Base-by-base conservation (phyloP, 2,329 filamentous ascomycete genomes). In the Hypoxylon sp. region DNA sequence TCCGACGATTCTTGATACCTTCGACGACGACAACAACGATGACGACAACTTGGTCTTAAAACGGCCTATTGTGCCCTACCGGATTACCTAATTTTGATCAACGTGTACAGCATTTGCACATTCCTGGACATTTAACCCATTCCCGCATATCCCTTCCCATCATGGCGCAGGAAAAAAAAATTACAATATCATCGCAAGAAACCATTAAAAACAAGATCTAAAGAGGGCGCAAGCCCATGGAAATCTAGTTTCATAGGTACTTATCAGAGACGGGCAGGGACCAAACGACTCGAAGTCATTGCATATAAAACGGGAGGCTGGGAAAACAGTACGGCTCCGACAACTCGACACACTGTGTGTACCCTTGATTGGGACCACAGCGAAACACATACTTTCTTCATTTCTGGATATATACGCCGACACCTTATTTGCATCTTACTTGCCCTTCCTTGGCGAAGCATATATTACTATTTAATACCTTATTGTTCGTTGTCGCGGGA, bases 151-250 rank as follows among this genome's bases (percentile, higher is more conserved):
- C 25, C 10, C 37, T 63, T 33, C 53, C 30, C 69, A 69, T 64
- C 61, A 61, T 53, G 56, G 57, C 64, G 54, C 60, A 64, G 37
- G 58, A 57, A 64, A 58, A 58, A 42, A 13, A 59, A 37, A 20
- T 50, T 61, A 53, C 51, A 61, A 46, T 37, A 66, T 60, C 58
- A 71, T 74, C 61, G 66, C 65, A 63, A 72, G 64, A 66, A 67
- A 66, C 37, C 55, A 68, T 68, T 54, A 63, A 37, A 46, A 59
- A 66, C 54, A 72, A 76, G 73, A 74, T 73, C 58, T 71, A 63
- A 65, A 73, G 40, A 74, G 61, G 75, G 74, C 75, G 75, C 75
- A 58, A 77, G 75, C 75, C 75, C 40, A 57, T 56, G 63, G 58
- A 65, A 65, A 59, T 61, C 49, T 58, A 64, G 27, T 46, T 66